Evolutionary conservation across 306 rosid species (phyloP), one percentile per base, ranked within the genome.

Genomic region (Astragalus glycyphyllos): DNA sequence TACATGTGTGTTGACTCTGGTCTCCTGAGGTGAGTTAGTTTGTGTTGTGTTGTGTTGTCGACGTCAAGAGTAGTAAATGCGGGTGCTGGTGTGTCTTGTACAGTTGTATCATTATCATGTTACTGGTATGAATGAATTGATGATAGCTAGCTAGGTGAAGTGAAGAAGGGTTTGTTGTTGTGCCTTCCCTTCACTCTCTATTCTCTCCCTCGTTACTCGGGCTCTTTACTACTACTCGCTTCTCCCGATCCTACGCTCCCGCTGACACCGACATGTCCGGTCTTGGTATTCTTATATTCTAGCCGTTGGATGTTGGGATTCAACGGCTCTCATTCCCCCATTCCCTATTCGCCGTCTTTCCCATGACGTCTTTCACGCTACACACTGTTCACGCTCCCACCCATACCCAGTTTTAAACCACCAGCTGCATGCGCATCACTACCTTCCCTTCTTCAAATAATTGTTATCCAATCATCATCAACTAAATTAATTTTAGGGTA

Each of bases 261-360:
- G 83, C 85, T 80, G 85, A 84, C 85, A 73, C 81, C 78, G 64
- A 80, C 84, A 80, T 80, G 49, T 72, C 68, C 71, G 71, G 16
- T 79, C 40, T 17, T 5, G 32, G 1, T 11, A 32, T 61, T 17
- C 38, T 7, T 9, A 2, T 5, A 0, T 50, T 3, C 0, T 65
- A 7, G 31, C 74, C 68, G 13, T 76, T 41, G 2, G 76, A 77
- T 84, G 3, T 0, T 4, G 0, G 0, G 0, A 16, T 5, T 40
- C 51, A 57, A 86, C 75, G 87, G 63, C 16, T n/a, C 2, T 1
- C 64, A 70, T 81, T 15, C 4, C 2, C 17, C 0, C 56, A 38
- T 81, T 72, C 84, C 77, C 68, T 56, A 68, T 83, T 83, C 82
- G 84, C 81, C 87, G 84, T 83, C 86, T 86, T 81, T 78, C 54